Conservation (phyloP, 495 filamentous ascomycete genomes). For the Penicilliopsis zonata region DNA sequence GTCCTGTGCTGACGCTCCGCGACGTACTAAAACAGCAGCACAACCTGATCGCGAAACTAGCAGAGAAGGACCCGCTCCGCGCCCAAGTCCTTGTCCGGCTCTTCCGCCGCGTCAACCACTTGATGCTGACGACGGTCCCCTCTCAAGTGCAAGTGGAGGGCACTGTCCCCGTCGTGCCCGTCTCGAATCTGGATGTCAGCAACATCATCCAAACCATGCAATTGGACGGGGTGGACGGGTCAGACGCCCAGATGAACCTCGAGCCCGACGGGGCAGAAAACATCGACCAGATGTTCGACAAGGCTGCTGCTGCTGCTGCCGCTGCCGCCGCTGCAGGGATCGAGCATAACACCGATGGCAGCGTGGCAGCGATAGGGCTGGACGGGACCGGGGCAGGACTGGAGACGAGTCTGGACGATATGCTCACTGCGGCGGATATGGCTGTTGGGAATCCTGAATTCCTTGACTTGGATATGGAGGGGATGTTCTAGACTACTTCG, state of each 20-base stretch:
- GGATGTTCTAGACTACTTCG: slow-evolving; percentile 26
- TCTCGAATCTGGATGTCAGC: slow-evolving; percentile 27
- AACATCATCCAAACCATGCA: slow-evolving; percentile 32
- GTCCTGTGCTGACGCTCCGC: slow-evolving; percentile 42
- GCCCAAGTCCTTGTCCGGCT: slow-evolving; percentile 69
- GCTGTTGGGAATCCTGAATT: slow-evolving; percentile 36
- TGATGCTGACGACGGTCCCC: slow-evolving; percentile 29
- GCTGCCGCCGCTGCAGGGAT: slow-evolving; percentile 23
- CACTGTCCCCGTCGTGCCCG: too few relatives aligned
- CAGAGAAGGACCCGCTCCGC: slow-evolving; percentile 44
- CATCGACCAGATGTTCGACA: slow-evolving; percentile 36
- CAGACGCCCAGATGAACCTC: slow-evolving; percentile 22
- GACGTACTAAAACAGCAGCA: slow-evolving; percentile 56
- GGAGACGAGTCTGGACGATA: slow-evolving; percentile 34
- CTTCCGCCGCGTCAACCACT: slow-evolving; percentile 59
- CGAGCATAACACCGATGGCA: neutral
- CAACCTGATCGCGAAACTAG: slow-evolving; percentile 47
- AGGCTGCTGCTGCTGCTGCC: slow-evolving; percentile 25
- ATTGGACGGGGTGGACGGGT: slow-evolving; percentile 18
- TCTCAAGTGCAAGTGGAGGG: too few relatives aligned
- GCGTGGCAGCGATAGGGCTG: slow-evolving; percentile 20
- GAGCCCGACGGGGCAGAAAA: slow-evolving; percentile 19
- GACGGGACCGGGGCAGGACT: slow-evolving; percentile 13
- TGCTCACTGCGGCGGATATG: slow-evolving; percentile 36
- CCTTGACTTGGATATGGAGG: slow-evolving; percentile 38